Percentiles rank a stretch among this genome's conserved stretches.
Evolutionary conservation across 2,329 filamentous ascomycete species (phyloP).

Genomic region (Leptographium radiaticola): DNA sequence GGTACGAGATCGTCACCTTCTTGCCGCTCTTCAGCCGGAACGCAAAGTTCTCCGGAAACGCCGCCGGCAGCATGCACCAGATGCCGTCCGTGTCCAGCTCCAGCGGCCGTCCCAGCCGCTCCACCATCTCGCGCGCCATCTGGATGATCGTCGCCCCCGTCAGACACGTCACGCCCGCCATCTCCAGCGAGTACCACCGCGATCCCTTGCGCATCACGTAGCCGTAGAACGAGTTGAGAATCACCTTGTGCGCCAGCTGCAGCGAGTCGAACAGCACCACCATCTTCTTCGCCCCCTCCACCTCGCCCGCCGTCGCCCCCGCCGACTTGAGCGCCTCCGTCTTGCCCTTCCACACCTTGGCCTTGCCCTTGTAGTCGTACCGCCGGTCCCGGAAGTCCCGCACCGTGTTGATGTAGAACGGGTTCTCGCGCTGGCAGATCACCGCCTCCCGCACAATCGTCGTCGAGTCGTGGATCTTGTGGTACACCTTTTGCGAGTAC

Average conservation of each 20-base stretch:
- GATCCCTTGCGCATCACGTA: conserved; percentile 99
- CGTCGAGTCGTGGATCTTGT: conserved; percentile 93
- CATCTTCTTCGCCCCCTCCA: conserved; percentile 98
- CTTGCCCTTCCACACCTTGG: conserved; percentile 98
- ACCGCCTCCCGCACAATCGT: conserved; percentile 92
- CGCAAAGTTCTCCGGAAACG: conserved; percentile 89
- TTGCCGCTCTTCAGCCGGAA: conserved; percentile 95
- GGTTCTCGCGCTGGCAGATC: conserved; percentile 95
- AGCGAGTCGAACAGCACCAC: conserved; percentile 90
- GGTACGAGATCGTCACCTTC: conserved; percentile 92
- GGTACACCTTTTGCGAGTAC: conserved; percentile 97
- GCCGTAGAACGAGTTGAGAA: conserved; percentile 97
- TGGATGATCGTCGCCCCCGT: conserved; percentile 96
- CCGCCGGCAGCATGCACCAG: conserved; percentile 96
- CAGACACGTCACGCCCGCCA: conserved; percentile 96
- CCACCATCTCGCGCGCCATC: conserved; percentile 83
- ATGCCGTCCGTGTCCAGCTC: conserved; percentile 98
- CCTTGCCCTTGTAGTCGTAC: conserved; percentile 96
- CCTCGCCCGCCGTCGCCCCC: conserved; percentile 60
- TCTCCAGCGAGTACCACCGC: conserved; percentile 97
- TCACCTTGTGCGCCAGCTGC: conserved; percentile 96
- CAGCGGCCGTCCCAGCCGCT: conserved; percentile 80
- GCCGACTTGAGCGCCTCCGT: conserved; percentile 73
- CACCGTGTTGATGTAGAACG: conserved; percentile 95
- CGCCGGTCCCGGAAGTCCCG: conserved; percentile 91